Conservation (phyloP, 1,139 yeast genomes). For the Suhomyces atakaporum region DNA sequence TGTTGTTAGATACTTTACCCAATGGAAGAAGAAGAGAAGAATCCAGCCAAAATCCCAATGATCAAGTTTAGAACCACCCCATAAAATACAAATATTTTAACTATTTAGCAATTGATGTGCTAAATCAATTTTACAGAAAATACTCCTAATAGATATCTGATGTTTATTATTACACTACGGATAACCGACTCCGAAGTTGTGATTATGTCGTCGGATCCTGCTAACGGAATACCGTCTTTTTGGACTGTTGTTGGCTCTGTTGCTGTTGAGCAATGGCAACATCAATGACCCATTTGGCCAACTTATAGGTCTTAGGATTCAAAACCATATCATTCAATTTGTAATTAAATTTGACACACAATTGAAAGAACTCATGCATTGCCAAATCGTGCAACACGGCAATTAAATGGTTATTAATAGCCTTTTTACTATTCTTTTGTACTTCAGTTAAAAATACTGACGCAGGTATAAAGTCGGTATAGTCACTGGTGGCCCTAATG, state of each 20-base stretch:
- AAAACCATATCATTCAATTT: slow-evolving; percentile 64
- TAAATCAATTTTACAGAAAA: not conserved
- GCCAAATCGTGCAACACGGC: slow-evolving; percentile 62
- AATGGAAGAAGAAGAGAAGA: slow-evolving; percentile 16
- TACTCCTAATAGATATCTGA: not conserved
- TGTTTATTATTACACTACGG: slow-evolving; percentile 6
- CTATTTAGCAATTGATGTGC: no score
- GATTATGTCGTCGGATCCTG: not conserved
- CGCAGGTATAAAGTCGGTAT: slow-evolving; percentile 42
- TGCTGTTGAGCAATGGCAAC: slow-evolving; percentile 58
- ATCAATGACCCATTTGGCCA: slow-evolving; percentile 74
- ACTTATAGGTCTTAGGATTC: slow-evolving; percentile 60
- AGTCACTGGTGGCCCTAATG: slow-evolving; percentile 44
- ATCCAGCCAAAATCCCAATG: slow-evolving; percentile 2
- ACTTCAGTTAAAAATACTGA: slow-evolving; percentile 46
- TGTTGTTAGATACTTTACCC: slow-evolving; percentile 65
- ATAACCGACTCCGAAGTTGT: not conserved
- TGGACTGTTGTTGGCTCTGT: slow-evolving; percentile 14
- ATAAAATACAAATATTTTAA: no score
- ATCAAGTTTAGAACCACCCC: slow-evolving; percentile 9
- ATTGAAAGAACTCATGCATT: slow-evolving; percentile 61
- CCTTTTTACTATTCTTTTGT: slow-evolving; percentile 22
- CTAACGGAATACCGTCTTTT: slow-evolving; percentile 6
- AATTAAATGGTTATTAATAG: slow-evolving; percentile 42
- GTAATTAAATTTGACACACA: slow-evolving; percentile 63